A percentile compares a stretch with the other conserved stretches of the same genome.
Evolutionary conservation across 495 filamentous ascomycete genomes (phyloP).

Genomic region (Viridothelium virens): DNA sequence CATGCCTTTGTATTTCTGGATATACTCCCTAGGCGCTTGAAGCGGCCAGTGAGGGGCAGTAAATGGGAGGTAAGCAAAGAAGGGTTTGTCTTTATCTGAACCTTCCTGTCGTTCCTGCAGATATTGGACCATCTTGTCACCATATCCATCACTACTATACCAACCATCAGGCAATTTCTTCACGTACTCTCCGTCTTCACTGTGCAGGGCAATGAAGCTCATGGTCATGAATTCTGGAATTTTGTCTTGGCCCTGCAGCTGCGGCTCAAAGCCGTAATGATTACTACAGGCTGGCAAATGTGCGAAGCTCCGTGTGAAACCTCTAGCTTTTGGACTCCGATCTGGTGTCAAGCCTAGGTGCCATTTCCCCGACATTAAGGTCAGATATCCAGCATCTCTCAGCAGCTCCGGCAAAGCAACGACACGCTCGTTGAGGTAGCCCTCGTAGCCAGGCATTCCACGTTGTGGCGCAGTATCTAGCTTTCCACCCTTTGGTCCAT

Average conservation of each 20-base stretch:
- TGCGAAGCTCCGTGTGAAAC: constrained; percentile 41
- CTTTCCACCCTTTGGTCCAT: constrained; percentile 33
- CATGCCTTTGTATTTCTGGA: constrained; percentile 36
- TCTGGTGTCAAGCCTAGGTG: constrained; percentile 38
- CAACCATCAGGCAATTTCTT: constrained; percentile 42
- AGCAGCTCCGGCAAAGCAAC: constrained; percentile 56
- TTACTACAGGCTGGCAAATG: constrained; percentile 52
- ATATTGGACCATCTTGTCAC: constrained; percentile 36
- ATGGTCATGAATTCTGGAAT: constrained; percentile 35
- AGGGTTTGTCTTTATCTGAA: constrained; percentile 34
- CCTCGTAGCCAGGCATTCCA: constrained; percentile 58
- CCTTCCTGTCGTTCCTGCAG: constrained; percentile 44
- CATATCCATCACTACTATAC: constrained; percentile 38
- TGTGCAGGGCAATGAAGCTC: constrained; percentile 46
- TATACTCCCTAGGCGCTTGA: constrained; percentile 33
- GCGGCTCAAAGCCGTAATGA: constrained; percentile 55
- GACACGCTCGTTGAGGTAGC: constrained; percentile 56
- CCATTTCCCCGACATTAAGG: constrained; percentile 55
- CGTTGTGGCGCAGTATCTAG: constrained; percentile 33
- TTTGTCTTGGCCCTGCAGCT: constrained; percentile 31
- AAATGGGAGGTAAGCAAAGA: constrained; percentile 42
- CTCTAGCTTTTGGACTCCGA: constrained; percentile 25
- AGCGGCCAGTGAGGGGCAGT: constrained; percentile 44
- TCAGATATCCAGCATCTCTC: constrained; percentile 54
- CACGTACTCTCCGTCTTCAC: constrained; percentile 51